Base-by-base conservation (phyloP, 805 yeast genomes). In the Monosporozyma unispora region DNA sequence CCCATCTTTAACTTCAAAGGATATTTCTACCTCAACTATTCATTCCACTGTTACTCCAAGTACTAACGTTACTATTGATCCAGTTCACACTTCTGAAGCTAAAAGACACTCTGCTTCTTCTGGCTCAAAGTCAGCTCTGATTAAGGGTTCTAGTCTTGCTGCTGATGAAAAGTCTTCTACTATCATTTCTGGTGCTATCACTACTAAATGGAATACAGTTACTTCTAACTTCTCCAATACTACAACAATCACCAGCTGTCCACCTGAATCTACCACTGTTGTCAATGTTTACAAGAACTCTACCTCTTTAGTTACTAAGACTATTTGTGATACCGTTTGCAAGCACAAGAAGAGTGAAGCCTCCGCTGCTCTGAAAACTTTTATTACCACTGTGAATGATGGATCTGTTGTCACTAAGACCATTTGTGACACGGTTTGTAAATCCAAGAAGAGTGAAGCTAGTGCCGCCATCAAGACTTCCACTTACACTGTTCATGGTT, bases 271-370 rank as follows among this genome's bases (percentile, higher is more conserved):
- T 18, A 5, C 29, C 33, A 37, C 41, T 18, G 37, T 43, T 18
- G 44, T 22, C 21, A 33, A 38, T 29, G 14, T 42, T 16, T 35
- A 44, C 29, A n/a, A 27, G 19, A 23, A 40, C 18, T 14, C 38
- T 14, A 19, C 46, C 19, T 19, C 49, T 37, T 29, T 18, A 1
- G 27, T 14, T 10, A 52, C 54, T 21, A 48, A 38, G 10, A 53
- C 56, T 22, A 38, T 45, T 29, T 53, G 56, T 49, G 54, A 53
- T 47, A 52, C 48, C 27, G 52, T 41, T n/a, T 53, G 56, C 37
- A 35, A 49, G 19, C 33, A 50, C 22, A 46, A 43, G 42, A 52
- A 51, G 39, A 33, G 46, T 27, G 48, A 45, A 16, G 45, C 52
- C 27, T 33, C 44, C n/a, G 42, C 38, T 29, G 44, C 52, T 18